A percentile compares a stretch with the other conserved stretches of the same genome.
Conservation (phyloP, 2,329 filamentous ascomycete genomes). For the Penicillium sp. region DNA sequence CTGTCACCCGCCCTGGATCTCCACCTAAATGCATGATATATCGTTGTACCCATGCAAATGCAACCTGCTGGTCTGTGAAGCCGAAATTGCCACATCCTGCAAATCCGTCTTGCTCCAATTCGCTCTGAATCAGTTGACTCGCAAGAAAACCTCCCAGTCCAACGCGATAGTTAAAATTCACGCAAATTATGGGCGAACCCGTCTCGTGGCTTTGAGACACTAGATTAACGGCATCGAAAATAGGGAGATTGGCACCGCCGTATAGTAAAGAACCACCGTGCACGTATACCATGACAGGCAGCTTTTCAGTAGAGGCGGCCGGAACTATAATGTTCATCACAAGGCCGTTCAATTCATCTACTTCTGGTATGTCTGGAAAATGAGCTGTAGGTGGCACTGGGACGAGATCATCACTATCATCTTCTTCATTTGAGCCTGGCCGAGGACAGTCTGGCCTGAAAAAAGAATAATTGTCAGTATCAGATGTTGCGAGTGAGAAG, state of each 20-base stretch:
- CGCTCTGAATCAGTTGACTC: constrained; percentile 14
- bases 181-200: constrained; percentile 19
- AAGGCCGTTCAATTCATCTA: constrained; percentile 21
- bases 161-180: constrained; percentile 27
- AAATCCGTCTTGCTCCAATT: constrained; percentile 20
- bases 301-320: neutral
- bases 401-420: constrained; percentile 21
- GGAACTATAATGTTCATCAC: constrained; percentile 26
- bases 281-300: constrained; percentile 24
- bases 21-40: constrained; percentile 33
- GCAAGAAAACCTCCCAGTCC: constrained; percentile 25
- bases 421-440: constrained; percentile 17
- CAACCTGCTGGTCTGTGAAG: constrained; percentile 31
- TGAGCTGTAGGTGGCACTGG: constrained; percentile 21
- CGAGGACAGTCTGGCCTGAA: constrained; percentile 16
- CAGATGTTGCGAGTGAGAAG: neutral
- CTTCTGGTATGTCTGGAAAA: constrained; percentile 9
- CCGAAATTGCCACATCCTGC: constrained; percentile 36
- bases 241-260: constrained; percentile 23
- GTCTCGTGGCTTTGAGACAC: constrained; percentile 21
- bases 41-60: constrained; percentile 32
- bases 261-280: constrained; percentile 26
- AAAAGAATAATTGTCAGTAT: neutral
- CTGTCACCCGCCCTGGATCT: constrained; percentile 28
- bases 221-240: constrained; percentile 24